phyloP scores from a whole-genome alignment of 768 basidiomycete species.

The Psilocybe cubensis region DNA sequence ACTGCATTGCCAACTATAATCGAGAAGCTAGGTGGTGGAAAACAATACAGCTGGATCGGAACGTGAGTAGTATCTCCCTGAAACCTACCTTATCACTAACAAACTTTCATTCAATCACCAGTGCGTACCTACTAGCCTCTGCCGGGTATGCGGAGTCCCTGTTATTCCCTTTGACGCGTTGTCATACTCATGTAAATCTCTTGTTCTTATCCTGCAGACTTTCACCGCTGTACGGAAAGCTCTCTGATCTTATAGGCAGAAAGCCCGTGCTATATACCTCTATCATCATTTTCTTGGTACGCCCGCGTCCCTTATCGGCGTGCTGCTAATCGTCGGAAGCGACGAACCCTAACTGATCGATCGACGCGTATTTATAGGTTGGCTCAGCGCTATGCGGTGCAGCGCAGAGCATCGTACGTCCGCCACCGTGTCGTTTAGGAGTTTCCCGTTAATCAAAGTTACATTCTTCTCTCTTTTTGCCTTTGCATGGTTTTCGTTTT shows the following conservation, averaged over 20 bases:
- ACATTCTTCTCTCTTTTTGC: neutral
- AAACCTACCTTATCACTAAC: slow-evolving; percentile 5
- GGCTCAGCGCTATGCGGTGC: slow-evolving; percentile 84
- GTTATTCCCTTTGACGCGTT: neutral
- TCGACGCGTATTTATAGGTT: slow-evolving; percentile 41
- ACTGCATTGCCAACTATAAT: slow-evolving; percentile 82
- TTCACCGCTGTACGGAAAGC: slow-evolving; percentile 77
- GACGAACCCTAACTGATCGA: neutral
- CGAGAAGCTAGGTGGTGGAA: slow-evolving; percentile 62
- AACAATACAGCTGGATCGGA: slow-evolving; percentile 74
- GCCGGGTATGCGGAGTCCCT: slow-evolving; percentile 40
- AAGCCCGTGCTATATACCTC: slow-evolving; percentile 73
- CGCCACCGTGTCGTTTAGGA: neutral
- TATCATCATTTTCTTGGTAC: slow-evolving; percentile 71
- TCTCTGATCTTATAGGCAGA: slow-evolving; percentile 61
- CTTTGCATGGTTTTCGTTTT: too few relatives aligned
- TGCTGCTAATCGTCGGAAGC: neutral
- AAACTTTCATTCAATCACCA: slow-evolving; percentile 25
- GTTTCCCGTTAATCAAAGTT: neutral
- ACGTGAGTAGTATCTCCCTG: slow-evolving; percentile 43
- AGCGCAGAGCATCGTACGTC: slow-evolving; percentile 67
- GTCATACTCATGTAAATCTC: neutral
- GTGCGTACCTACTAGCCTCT: slow-evolving; percentile 76
- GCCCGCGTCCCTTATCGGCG: slow-evolving; percentile 9
- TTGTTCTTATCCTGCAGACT: slow-evolving; percentile 38